These are phyloP conservation scores for Melastoma malabathricum DNA, from an alignment of 345 rosid species.

Conservation along the genomic window DNA sequence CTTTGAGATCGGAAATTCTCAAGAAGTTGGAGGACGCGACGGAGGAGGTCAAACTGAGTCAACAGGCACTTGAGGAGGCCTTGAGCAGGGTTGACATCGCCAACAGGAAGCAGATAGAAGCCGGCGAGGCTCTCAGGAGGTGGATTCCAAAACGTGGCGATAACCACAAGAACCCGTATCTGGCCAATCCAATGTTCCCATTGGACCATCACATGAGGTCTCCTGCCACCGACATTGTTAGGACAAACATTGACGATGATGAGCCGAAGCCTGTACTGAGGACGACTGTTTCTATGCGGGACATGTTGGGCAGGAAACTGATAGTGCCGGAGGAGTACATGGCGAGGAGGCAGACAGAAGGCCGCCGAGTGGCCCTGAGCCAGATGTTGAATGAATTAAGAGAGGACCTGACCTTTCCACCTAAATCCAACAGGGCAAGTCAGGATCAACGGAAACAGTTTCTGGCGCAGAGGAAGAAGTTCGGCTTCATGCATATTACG, in stretches of 20 bases:
- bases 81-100: constrained; percentile 60
- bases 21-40: constrained; percentile 72
- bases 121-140: constrained; percentile 54
- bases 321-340: constrained; percentile 30
- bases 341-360: constrained; percentile 24
- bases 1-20: constrained; percentile 32
- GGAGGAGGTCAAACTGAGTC: constrained; percentile 60
- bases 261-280: constrained; percentile 41
- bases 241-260: constrained; percentile 11
- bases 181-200: constrained; percentile 15
- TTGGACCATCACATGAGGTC: constrained; percentile 22
- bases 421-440: constrained; percentile 19
- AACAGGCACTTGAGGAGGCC: constrained; percentile 63
- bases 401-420: constrained; percentile 41
- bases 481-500: constrained; percentile 77
- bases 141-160: constrained; percentile 47
- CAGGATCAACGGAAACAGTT: constrained; percentile 52
- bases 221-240: constrained; percentile 25
- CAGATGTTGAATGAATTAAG: constrained; percentile 75
- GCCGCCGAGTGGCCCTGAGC: constrained; percentile 64
- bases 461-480: constrained; percentile 54
- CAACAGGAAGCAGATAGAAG: constrained; percentile 56
- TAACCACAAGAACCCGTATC: constrained; percentile 18
- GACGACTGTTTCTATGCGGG: constrained; percentile 82
- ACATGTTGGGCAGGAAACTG: constrained; percentile 73